Percentiles rank a stretch among this genome's conserved stretches.
phyloP scores from a whole-genome alignment of 805 yeast genomes.

The Candida tibetensis region DNA sequence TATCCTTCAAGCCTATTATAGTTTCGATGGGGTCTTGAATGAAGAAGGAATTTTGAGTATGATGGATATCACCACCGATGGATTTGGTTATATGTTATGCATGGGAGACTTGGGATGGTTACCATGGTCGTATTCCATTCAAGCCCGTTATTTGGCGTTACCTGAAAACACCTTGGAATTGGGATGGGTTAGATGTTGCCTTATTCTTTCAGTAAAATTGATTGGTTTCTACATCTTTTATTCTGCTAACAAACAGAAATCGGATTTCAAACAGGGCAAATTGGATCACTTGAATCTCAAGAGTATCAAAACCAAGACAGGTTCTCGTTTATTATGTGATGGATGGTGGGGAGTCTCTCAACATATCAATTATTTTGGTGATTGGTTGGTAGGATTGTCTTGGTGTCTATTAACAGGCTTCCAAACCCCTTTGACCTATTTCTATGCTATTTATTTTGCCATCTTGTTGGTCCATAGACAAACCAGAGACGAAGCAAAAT shows the following conservation, averaged over 20 bases:
- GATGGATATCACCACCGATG: slow-evolving; percentile 97
- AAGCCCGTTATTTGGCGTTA: slow-evolving; percentile 74
- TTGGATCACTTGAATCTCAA: slow-evolving; percentile 59
- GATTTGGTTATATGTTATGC: slow-evolving; percentile 93
- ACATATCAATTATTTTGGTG: slow-evolving; percentile 94
- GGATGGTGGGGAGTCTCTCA: slow-evolving; percentile 97
- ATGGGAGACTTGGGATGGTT: slow-evolving; percentile 93
- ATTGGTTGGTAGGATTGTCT: slow-evolving; percentile 85
- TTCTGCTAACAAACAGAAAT: slow-evolving; percentile 79
- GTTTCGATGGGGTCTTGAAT: slow-evolving; percentile 87
- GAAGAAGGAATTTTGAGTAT: slow-evolving; percentile 87
- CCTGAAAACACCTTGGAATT: slow-evolving; percentile 51
- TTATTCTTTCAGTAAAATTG: slow-evolving; percentile 48
- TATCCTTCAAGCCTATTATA: slow-evolving; percentile 72
- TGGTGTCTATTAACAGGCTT: slow-evolving; percentile 93
- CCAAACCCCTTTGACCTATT: slow-evolving; percentile 79
- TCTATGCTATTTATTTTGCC: slow-evolving; percentile 81
- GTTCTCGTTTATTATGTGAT: slow-evolving; percentile 75
- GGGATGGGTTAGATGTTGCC: slow-evolving; percentile 37
- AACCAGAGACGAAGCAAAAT: slow-evolving; percentile 86
- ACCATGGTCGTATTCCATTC: slow-evolving; percentile 88
- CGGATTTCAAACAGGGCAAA: slow-evolving; percentile 76
- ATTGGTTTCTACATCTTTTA: slow-evolving; percentile 82
- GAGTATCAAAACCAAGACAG: slow-evolving; percentile 65
- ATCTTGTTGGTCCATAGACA: slow-evolving; percentile 84